phyloP scores from a whole-genome alignment of 306 rosid species.

The Glycine latifolia region DNA sequence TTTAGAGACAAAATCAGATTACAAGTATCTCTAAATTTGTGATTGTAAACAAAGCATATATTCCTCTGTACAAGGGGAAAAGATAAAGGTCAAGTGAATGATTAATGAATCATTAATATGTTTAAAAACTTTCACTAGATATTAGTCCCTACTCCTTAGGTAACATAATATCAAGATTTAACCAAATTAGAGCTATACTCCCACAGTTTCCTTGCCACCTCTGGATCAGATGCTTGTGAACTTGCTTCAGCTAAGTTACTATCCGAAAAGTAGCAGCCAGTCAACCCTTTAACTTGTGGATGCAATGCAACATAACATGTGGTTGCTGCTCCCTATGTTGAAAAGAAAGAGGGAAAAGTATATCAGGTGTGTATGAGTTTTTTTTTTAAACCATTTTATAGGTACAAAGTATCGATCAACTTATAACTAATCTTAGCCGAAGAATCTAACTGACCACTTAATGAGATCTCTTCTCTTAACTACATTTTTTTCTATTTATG shows the following conservation, averaged over 20 bases:
- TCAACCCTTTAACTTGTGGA: constrained; percentile 60
- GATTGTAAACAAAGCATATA: not conserved
- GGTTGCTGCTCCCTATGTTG: constrained; percentile 70
- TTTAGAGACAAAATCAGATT: not conserved
- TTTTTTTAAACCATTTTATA: too few species aligned
- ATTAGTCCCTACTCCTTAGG: not conserved
- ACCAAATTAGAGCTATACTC: constrained; percentile 62
- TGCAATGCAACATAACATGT: constrained; percentile 70
- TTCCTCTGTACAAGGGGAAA: not conserved
- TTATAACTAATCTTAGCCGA: too few species aligned
- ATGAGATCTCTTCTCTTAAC: too few species aligned
- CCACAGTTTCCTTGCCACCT: constrained; percentile 65
- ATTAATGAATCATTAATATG: not conserved
- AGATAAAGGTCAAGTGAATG: not conserved
- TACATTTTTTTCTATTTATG: too few species aligned
- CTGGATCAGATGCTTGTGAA: constrained; percentile 57
- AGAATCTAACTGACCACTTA: too few species aligned
- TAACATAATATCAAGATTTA: constrained; percentile 6
- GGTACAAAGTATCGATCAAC: too few species aligned
- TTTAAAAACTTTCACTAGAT: not conserved
- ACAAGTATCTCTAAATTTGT: not conserved
- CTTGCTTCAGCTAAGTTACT: constrained; percentile 58
- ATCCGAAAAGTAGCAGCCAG: constrained; percentile 59
- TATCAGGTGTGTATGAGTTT: not conserved
- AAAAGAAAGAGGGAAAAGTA: constrained; percentile 1